Evolutionary conservation across 805 yeast species (phyloP), one percentile per base, ranked within the genome.

Genomic region (Ogataea parapolymorpha): DNA sequence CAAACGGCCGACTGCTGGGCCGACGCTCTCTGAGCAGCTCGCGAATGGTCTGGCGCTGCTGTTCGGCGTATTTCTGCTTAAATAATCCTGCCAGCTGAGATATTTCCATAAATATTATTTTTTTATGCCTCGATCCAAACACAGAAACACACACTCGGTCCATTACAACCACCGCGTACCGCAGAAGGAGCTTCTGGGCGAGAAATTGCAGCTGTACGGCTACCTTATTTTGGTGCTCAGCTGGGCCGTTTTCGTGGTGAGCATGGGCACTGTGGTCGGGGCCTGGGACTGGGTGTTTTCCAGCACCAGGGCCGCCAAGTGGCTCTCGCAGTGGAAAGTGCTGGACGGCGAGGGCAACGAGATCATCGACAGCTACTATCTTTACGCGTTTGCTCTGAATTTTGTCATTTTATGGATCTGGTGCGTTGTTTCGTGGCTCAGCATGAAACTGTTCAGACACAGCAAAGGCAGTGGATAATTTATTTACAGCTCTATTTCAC

Each of bases 381-480:
- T 63, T 2, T 58, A 56, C 41, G 42, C 53, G 6, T 54, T 65
- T 31, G 55, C 61, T 17, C 46, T 65, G 16, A 62, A 55, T 27
- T 63, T 59, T 39, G 64, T 59, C 16, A 52, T 65, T 4, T 35
- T 65, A 3, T 79, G 85, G 85, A 59, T 79, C 5, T 85, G 95
- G 95, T 77, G 89, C 30, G 63, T 79, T 8, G 64, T 74, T 3
- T 77, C 89, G 9, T 86, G 95, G 95, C 68, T 80, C 32, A 90
- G 93, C 26, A 70, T 85, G 74, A 86, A 86, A 60, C 65, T 85
- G 42, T 86, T 86, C 62, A 68, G 88, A 41, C 93, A 86, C 56
- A 82, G 93, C 16, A 82, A 79, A 50, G 88, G 88, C 6, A 73
- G 77, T 17, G 70, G 69, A 8, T 59, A 48, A 32, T 33, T 26